Evolutionary conservation across 805 yeast genomes (phyloP).

Genomic region (Saturnispora halmiae): DNA sequence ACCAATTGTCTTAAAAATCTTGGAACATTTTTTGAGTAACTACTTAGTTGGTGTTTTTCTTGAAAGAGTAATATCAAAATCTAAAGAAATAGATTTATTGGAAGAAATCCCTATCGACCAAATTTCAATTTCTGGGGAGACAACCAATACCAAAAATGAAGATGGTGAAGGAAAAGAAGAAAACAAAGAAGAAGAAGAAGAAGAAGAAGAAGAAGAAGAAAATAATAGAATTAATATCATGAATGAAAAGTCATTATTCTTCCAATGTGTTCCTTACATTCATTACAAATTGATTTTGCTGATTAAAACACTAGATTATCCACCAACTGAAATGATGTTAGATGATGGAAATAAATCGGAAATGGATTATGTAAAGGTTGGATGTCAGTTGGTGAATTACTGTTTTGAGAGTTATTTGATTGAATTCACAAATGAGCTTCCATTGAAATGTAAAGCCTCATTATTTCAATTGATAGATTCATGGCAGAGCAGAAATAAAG

Average conservation of each 20-base stretch:
- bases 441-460: slow-evolving; percentile 27
- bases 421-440: slow-evolving; percentile 28
- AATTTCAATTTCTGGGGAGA: not conserved
- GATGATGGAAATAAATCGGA: slow-evolving; percentile 8
- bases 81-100: slow-evolving; percentile 29
- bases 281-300: slow-evolving; percentile 22
- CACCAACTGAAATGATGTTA: slow-evolving; percentile 16
- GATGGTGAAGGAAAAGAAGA: not conserved
- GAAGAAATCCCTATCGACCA: slow-evolving; percentile 1
- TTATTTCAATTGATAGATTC: slow-evolving; percentile 27
- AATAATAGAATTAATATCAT: slow-evolving; percentile 22
- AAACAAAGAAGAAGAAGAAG: not conserved
- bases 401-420: slow-evolving; percentile 29
- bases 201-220: slow-evolving; percentile 3
- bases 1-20: slow-evolving; percentile 27
- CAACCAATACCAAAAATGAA: not conserved
- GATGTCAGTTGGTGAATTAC: slow-evolving; percentile 28
- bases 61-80: slow-evolving; percentile 24
- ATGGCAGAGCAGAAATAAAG: slow-evolving; percentile 31
- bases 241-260: slow-evolving; percentile 28
- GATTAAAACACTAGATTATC: slow-evolving; percentile 22
- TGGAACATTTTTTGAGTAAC: slow-evolving; percentile 29
- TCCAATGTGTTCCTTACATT: slow-evolving; percentile 30
- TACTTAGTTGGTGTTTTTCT: slow-evolving; percentile 29
- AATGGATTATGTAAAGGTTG: slow-evolving; percentile 26